phyloP scores from a whole-genome alignment of 2,329 filamentous ascomycete species.

The Diaporthe citriasiana region DNA sequence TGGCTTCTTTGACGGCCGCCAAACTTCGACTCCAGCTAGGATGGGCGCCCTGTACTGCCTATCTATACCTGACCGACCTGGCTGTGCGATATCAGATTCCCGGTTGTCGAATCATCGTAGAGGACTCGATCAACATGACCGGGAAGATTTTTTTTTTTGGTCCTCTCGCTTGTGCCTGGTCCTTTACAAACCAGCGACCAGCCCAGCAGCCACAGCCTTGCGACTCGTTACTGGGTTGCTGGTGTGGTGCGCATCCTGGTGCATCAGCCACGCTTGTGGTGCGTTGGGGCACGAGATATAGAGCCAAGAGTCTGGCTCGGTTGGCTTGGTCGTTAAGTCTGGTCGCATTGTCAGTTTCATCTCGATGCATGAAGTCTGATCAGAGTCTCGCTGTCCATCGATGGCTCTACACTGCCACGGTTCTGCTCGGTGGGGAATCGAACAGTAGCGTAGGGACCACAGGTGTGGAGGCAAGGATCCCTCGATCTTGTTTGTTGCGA shows the following conservation, averaged over 20 bases:
- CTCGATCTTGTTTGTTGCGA: background rate
- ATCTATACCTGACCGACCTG: background rate
- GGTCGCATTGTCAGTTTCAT: conserved; percentile 27
- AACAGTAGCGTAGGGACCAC: background rate
- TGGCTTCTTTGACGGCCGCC: conserved; percentile 19
- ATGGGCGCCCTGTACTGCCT: background rate
- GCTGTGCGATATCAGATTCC: conserved; percentile 1
- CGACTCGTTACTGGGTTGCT: background rate
- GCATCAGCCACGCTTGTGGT: background rate
- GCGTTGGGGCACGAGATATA: background rate
- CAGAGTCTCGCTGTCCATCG: background rate
- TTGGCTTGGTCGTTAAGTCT: conserved; percentile 19
- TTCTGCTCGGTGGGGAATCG: background rate
- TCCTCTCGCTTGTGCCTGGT: background rate
- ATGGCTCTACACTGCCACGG: conserved; percentile 11
- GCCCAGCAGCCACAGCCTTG: conserved; percentile 22
- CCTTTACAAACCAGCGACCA: background rate
- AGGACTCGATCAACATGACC: background rate
- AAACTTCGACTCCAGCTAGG: background rate
- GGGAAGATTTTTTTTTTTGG: background rate
- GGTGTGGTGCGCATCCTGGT: conserved; percentile 1
- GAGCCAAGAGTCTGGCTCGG: background rate
- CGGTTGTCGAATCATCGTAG: background rate
- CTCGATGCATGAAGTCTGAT: conserved; percentile 28
- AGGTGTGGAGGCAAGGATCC: conserved; percentile 7